Percentiles rank a stretch among this genome's conserved stretches.
Evolutionary conservation across 1,284 basidiomycete species (phyloP).

Genomic region (Ganoderma lingzhi): DNA sequence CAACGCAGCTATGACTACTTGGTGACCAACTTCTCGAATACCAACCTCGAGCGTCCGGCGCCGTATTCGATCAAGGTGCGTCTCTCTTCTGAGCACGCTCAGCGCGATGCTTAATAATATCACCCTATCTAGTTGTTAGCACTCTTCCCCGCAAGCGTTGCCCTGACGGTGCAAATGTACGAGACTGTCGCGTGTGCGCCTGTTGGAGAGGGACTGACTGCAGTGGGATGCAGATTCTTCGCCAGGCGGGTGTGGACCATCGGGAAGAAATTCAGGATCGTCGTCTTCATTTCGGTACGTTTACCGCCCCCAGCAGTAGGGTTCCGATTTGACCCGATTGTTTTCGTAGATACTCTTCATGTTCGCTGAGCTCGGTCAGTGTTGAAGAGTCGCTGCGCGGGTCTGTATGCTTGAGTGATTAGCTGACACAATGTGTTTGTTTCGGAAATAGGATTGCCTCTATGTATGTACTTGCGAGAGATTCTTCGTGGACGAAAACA

Average conservation of each 20-base stretch:
- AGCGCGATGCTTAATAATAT: neutral
- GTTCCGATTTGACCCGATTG: neutral
- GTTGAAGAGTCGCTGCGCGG: too few species aligned
- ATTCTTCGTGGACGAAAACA: neutral
- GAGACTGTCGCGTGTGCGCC: neutral
- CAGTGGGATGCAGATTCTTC: neutral
- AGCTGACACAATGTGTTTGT: too few species aligned
- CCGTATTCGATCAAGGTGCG: conserved; percentile 2
- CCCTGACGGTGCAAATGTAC: neutral
- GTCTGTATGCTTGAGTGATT: too few species aligned
- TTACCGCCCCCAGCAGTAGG: neutral
- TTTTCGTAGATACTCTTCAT: neutral
- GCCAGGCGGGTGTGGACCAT: neutral
- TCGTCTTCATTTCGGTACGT: neutral
- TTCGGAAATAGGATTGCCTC: neutral
- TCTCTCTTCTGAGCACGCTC: too few species aligned
- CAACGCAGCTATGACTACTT: neutral
- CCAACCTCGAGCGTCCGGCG: neutral
- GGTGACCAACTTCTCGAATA: neutral
- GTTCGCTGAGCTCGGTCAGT: neutral
- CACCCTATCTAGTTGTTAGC: neutral
- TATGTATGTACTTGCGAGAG: neutral
- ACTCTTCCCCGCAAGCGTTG: neutral
- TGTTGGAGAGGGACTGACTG: neutral
- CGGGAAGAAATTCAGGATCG: neutral